Evolutionary conservation across 768 basidiomycete species (phyloP).

Genomic region (Tylopilus rubrobrunneus): DNA sequence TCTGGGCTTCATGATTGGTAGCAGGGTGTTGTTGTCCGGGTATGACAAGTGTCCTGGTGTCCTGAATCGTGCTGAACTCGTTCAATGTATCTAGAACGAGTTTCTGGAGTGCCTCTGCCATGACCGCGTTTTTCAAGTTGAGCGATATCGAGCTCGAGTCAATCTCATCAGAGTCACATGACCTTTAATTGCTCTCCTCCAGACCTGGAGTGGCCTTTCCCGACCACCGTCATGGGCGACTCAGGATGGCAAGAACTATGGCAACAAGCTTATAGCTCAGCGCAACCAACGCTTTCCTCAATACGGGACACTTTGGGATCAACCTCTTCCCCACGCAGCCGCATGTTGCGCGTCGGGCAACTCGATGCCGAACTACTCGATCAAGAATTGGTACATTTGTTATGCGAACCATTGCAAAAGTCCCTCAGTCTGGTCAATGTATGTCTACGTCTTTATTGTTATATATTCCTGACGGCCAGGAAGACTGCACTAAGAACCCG

Average conservation of each 20-base stretch:
- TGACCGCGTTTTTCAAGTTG: slow-evolving; percentile 23
- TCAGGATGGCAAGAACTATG: slow-evolving; percentile 34
- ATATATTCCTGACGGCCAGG: slow-evolving; percentile 15
- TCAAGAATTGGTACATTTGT: slow-evolving; percentile 75
- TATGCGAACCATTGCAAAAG: slow-evolving; percentile 77
- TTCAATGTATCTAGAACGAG: slow-evolving; percentile 74
- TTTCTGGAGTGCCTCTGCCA: slow-evolving; percentile 80
- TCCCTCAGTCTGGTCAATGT: slow-evolving; percentile 69
- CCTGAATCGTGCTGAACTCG: slow-evolving; percentile 48
- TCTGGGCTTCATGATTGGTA: slow-evolving; percentile 72
- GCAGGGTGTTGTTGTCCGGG: slow-evolving; percentile 60
- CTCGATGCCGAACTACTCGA: slow-evolving; percentile 91
- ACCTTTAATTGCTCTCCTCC: neutral
- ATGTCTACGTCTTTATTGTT: slow-evolving; percentile 23
- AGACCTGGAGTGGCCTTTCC: no score
- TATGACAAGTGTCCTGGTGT: slow-evolving; percentile 65
- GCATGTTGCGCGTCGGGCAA: slow-evolving; percentile 81
- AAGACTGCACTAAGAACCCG: slow-evolving; percentile 57
- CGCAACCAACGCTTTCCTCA: slow-evolving; percentile 49
- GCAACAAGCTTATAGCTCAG: slow-evolving; percentile 63
- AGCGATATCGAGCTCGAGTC: slow-evolving; percentile 2
- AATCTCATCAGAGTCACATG: slow-evolving; percentile 23
- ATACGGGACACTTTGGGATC: slow-evolving; percentile 41
- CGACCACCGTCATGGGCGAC: slow-evolving; percentile 13
- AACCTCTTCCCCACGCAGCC: slow-evolving; percentile 31